phyloP scores from a whole-genome alignment of 1,139 yeast genomes.

The Debaryomyces nepalensis region DNA sequence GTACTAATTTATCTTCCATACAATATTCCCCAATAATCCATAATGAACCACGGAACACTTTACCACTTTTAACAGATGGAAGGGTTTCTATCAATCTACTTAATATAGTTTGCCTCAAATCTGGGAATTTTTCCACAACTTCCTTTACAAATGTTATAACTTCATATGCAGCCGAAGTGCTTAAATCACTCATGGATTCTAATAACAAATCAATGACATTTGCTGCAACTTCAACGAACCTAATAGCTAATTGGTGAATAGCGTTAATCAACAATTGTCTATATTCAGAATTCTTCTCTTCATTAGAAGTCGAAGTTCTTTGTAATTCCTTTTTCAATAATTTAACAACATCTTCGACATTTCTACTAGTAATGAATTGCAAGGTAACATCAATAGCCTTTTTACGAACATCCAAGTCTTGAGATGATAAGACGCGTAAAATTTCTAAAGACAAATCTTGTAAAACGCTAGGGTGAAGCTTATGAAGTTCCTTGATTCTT shows the following conservation, averaged over 20 bases:
- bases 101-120: conserved; percentile 69
- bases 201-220: conserved; percentile 86
- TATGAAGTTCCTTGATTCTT: conserved; percentile 57
- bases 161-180: conserved; percentile 85
- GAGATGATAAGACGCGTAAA: conserved; percentile 80
- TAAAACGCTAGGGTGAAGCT: conserved; percentile 78
- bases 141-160: conserved; percentile 90
- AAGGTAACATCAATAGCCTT: conserved; percentile 86
- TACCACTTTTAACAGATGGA: conserved; percentile 77
- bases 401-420: conserved; percentile 88
- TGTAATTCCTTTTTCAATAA: conserved; percentile 90
- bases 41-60: conserved; percentile 89
- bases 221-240: conserved; percentile 89
- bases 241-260: conserved; percentile 87
- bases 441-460: conserved; percentile 88
- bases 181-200: conserved; percentile 84
- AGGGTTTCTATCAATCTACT: conserved; percentile 66
- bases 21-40: conserved; percentile 98
- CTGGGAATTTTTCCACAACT: conserved; percentile 91
- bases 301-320: conserved; percentile 66
- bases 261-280: conserved; percentile 88
- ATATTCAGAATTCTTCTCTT: conserved; percentile 82
- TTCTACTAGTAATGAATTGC: conserved; percentile 80
- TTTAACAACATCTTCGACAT: conserved; percentile 92
- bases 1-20: conserved; percentile 70